These are phyloP conservation scores for Leccinum fuscescens DNA, from an alignment of 1,284 basidiomycete species.

Conservation along the genomic window DNA sequence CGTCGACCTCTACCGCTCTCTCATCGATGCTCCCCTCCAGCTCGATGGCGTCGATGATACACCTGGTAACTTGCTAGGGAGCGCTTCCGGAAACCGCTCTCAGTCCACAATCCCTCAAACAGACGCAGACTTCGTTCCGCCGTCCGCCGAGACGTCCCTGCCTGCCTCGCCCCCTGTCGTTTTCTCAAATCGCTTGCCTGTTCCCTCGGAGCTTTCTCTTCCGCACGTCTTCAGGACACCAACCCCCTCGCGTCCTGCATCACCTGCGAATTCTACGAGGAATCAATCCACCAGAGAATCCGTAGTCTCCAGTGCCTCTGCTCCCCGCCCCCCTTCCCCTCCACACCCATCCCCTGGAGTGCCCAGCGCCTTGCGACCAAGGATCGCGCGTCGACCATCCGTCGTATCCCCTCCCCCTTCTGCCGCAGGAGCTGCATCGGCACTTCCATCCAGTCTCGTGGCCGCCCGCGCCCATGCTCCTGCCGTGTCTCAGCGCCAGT, in stretches of 20 bases:
- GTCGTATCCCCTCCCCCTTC: slow-evolving; percentile 31
- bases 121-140: slow-evolving; percentile 4
- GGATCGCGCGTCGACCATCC: slow-evolving; percentile 38
- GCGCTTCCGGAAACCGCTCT: not conserved
- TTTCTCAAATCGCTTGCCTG: slow-evolving; percentile 10
- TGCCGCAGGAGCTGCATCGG: slow-evolving; percentile 10
- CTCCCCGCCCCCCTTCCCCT: slow-evolving; percentile 28
- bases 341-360: slow-evolving; percentile 24
- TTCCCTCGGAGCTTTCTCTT: slow-evolving; percentile 7
- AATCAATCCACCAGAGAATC: slow-evolving; percentile 25
- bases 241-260: slow-evolving; percentile 36
- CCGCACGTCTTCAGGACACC: slow-evolving; percentile 17
- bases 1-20: slow-evolving; percentile 66
- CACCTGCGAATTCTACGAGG: slow-evolving; percentile 34
- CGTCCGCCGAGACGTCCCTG: slow-evolving; percentile 14
- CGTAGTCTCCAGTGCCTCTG: slow-evolving; percentile 18
- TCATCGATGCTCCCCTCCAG: slow-evolving; percentile 52
- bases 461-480: slow-evolving; percentile 23
- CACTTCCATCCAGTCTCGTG: slow-evolving; percentile 23
- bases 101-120: not conserved
- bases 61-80: not conserved
- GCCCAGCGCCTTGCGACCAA: slow-evolving; percentile 37
- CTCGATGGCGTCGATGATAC: slow-evolving; percentile 53
- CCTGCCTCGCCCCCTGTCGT: slow-evolving; percentile 4
- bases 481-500: slow-evolving; percentile 19